These are phyloP conservation scores for Massarina eburnea DNA, from an alignment of 2,329 filamentous ascomycete species.

Conservation along the genomic window DNA sequence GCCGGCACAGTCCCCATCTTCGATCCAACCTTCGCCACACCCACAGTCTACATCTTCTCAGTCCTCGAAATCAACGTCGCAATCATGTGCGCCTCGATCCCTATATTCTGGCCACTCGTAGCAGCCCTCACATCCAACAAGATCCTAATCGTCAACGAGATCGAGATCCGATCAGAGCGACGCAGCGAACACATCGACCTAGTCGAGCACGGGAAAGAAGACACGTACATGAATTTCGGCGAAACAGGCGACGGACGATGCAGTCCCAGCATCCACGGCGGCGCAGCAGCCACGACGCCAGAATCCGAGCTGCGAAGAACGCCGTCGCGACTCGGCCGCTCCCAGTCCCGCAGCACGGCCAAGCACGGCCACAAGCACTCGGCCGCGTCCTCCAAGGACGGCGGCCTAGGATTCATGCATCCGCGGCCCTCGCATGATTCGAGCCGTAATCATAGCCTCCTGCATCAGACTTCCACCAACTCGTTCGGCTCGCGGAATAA, in stretches of 20 bases:
- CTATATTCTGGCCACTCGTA: constrained; percentile 44
- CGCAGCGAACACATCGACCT: constrained; percentile 22
- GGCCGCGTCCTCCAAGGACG: constrained; percentile 16
- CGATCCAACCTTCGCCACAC: constrained; percentile 34
- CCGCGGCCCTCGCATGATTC: constrained; percentile 25
- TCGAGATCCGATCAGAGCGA: constrained; percentile 36
- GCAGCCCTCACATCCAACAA: constrained; percentile 32
- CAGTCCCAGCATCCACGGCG: constrained; percentile 17
- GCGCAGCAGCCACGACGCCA: neutral
- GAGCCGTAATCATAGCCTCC: constrained; percentile 14
- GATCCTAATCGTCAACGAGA: constrained; percentile 44
- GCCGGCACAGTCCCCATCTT: constrained; percentile 34
- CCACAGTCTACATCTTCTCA: constrained; percentile 36
- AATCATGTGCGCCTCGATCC: constrained; percentile 40
- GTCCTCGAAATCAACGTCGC: constrained; percentile 43
- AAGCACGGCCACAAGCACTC: constrained; percentile 6
- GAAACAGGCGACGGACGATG: constrained; percentile 2
- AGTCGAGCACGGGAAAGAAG: constrained; percentile 14
- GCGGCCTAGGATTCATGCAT: constrained; percentile 10
- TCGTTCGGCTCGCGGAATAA: constrained; percentile 4
- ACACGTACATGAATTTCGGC: constrained; percentile 4
- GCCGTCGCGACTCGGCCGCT: constrained; percentile 2
- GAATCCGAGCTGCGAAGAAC: neutral
- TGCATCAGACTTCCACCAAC: constrained; percentile 4
- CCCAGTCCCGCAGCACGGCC: neutral